These are phyloP conservation scores for Cenchrus fungigraminus DNA, from an alignment of 176 grass and related monocot species.

Conservation along the genomic window DNA sequence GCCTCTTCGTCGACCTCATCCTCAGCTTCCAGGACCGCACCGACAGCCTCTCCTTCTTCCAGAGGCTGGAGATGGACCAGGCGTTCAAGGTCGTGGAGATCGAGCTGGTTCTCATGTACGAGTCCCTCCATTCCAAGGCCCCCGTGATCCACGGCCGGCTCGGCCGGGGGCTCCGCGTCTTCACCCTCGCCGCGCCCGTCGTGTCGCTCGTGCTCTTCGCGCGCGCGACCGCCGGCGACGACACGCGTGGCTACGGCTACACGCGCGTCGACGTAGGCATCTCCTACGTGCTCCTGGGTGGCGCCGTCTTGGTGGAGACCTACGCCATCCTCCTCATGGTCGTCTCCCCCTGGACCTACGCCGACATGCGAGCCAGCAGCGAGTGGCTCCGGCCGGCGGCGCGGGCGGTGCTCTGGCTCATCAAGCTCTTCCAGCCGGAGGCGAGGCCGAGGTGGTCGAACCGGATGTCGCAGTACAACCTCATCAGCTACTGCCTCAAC, in stretches of 20 bases:
- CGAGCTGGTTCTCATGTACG: slow-evolving; percentile 47
- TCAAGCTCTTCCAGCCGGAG: slow-evolving; percentile 23
- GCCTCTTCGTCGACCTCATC: slow-evolving; percentile 59
- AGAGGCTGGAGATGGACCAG: slow-evolving; percentile 8
- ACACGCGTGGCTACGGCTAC: not conserved
- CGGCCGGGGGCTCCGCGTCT: slow-evolving; percentile 22
- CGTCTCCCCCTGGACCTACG: slow-evolving; percentile 20
- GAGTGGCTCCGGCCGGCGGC: too few relatives aligned
- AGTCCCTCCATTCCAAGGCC: slow-evolving; percentile 39
- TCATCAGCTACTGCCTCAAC: slow-evolving; percentile 24
- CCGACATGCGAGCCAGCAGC: not conserved
- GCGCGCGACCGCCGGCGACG: not conserved
- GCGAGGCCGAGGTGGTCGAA: slow-evolving; percentile 33
- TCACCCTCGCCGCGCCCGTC: slow-evolving; percentile 11
- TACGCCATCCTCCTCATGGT: slow-evolving; percentile 22
- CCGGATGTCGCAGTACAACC: slow-evolving; percentile 25
- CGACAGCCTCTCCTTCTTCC: slow-evolving; percentile 34
- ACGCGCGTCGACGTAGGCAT: not conserved
- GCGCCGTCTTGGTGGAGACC: not conserved
- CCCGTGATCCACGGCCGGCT: slow-evolving; percentile 6
- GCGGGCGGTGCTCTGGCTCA: too few relatives aligned
- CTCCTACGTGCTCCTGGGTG: slow-evolving; percentile 2
- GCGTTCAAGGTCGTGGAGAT: slow-evolving; percentile 44
- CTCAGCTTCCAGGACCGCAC: slow-evolving; percentile 56
- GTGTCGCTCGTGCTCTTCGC: slow-evolving; percentile 21